Percentiles rank a stretch among this genome's conserved stretches.
These are phyloP conservation scores for Gossypium raimondii DNA, from an alignment of 345 rosid genomes.

Conservation along the genomic window DNA sequence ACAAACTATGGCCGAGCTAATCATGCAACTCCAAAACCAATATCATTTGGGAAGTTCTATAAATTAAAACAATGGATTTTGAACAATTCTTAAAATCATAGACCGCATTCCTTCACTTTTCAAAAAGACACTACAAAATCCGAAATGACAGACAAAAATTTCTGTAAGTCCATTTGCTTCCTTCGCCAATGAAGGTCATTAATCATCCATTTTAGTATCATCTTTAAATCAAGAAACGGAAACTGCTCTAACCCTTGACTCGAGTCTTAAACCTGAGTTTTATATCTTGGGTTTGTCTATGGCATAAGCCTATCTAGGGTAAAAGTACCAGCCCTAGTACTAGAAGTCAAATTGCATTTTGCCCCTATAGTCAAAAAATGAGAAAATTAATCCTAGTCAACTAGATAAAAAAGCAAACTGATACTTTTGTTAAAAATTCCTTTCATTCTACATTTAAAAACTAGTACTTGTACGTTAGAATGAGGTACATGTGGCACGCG, in stretches of 20 bases:
- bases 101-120: neutral
- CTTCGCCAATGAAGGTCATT: neutral
- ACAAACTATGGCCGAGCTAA: neutral
- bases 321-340: too few species aligned
- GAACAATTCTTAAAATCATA: neutral
- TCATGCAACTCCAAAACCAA: neutral
- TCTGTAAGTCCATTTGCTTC: neutral
- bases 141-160: neutral
- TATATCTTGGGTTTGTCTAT: neutral
- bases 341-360: too few species aligned
- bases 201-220: neutral
- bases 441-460: too few species aligned
- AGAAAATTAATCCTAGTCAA: too few species aligned
- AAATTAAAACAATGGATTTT: neutral
- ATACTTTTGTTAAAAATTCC: too few species aligned
- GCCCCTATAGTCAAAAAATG: too few species aligned
- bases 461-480: too few species aligned
- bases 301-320: neutral
- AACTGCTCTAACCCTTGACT: neutral
- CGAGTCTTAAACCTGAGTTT: too few species aligned
- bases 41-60: neutral
- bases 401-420: too few species aligned
- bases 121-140: neutral
- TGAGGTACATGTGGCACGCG: too few species aligned
- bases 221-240: neutral